phyloP scores from a whole-genome alignment of 768 basidiomycete genomes.

The Amanita phalloides region DNA sequence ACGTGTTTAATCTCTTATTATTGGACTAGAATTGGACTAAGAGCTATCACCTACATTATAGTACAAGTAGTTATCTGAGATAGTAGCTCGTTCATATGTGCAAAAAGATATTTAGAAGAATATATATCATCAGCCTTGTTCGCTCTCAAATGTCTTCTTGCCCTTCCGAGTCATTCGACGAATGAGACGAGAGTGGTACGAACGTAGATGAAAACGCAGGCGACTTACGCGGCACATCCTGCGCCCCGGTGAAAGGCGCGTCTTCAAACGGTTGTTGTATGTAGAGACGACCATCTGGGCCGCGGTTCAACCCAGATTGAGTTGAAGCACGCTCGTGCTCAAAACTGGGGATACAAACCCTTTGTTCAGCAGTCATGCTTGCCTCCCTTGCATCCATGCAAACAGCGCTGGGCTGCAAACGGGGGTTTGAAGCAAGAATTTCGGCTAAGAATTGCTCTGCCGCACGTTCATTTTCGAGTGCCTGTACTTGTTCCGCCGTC shows the following conservation, averaged over 20 bases:
- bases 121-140: neutral
- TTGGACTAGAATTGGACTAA: neutral
- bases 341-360: neutral
- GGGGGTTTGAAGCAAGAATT: neutral
- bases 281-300: too few relatives aligned
- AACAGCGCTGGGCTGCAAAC: neutral
- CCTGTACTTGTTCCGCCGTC: conserved; percentile 8
- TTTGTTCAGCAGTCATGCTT: too few relatives aligned
- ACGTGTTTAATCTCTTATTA: neutral
- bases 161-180: too few relatives aligned
- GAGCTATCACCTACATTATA: neutral
- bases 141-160: neutral
- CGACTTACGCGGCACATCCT: too few relatives aligned
- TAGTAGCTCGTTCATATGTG: neutral
- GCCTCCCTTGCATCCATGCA: neutral
- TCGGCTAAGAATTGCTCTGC: neutral
- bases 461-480: conserved; percentile 2
- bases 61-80: neutral
- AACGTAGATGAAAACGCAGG: too few relatives aligned
- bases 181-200: too few relatives aligned
- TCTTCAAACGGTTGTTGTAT: too few relatives aligned
- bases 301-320: neutral
- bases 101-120: neutral
- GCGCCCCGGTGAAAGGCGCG: too few relatives aligned
- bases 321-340: neutral